These are phyloP conservation scores for Wilhelminamyces savonicus DNA, from an alignment of 805 yeast genomes.

Conservation along the genomic window DNA sequence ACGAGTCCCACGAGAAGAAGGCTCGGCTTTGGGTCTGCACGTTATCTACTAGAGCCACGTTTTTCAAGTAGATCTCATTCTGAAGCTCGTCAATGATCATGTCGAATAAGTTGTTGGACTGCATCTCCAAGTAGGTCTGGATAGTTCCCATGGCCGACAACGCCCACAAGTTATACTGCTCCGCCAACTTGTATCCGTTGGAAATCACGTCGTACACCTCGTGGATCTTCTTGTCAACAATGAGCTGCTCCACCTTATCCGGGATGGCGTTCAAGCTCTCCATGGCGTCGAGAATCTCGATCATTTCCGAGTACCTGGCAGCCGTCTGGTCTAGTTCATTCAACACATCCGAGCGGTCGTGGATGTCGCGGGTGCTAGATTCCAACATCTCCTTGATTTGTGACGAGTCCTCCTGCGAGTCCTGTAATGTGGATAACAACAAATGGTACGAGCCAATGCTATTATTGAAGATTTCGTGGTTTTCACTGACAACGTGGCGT, in stretches of 20 bases:
- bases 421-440: constrained; percentile 55
- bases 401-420: constrained; percentile 55
- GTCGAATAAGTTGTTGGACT: constrained; percentile 58
- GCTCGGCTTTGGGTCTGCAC: constrained; percentile 3
- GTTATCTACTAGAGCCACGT: constrained; percentile 3
- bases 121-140: constrained; percentile 47
- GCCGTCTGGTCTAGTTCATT: constrained; percentile 62
- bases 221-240: constrained; percentile 65
- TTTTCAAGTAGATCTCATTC: constrained; percentile 57
- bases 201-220: constrained; percentile 55
- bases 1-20: constrained; percentile 14
- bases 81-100: constrained; percentile 73
- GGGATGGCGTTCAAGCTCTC: constrained; percentile 56
- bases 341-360: constrained; percentile 49
- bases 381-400: constrained; percentile 44
- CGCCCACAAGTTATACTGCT: constrained; percentile 49
- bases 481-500: constrained; percentile 68
- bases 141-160: constrained; percentile 48
- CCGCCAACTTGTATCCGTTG: constrained; percentile 38
- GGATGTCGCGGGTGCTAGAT: constrained; percentile 43
- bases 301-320: constrained; percentile 56
- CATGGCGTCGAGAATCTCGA: constrained; percentile 64
- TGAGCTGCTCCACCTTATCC: constrained; percentile 54
- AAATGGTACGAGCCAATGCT: constrained; percentile 79
- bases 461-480: constrained; percentile 78